phyloP scores from a whole-genome alignment of 768 basidiomycete genomes.

The Podaxis sp. region DNA sequence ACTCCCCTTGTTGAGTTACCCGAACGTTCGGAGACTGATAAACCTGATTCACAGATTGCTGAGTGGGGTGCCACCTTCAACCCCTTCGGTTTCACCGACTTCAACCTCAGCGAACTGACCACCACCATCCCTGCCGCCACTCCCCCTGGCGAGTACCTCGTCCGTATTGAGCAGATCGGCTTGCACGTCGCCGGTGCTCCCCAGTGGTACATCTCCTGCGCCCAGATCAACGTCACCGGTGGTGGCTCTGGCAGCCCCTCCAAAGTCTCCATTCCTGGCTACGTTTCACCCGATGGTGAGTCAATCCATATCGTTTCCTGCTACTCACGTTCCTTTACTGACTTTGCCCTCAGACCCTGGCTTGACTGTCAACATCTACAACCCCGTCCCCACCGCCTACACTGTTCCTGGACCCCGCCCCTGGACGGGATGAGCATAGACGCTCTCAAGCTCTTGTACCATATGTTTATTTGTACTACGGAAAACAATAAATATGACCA shows the following conservation, averaged over 20 bases:
- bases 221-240: constrained; percentile 43
- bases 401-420: constrained; percentile 24
- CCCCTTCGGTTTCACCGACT: constrained; percentile 36
- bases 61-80: constrained; percentile 41
- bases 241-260: constrained; percentile 43
- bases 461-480: background rate
- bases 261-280: constrained; percentile 51
- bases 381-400: constrained; percentile 28
- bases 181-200: constrained; percentile 46
- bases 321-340: background rate
- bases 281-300: constrained; percentile 37
- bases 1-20: constrained; percentile 16
- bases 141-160: constrained; percentile 46
- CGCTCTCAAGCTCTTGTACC: background rate
- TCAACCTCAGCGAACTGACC: constrained; percentile 31
- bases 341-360: constrained; percentile 23
- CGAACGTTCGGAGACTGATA: background rate
- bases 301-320: background rate
- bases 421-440: constrained; percentile 17
- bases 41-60: constrained; percentile 28
- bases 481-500: background rate
- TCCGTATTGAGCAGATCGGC: constrained; percentile 48
- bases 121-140: constrained; percentile 41
- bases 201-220: constrained; percentile 50
- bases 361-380: constrained; percentile 27